Base-by-base conservation (phyloP, 2,329 filamentous ascomycete species). In the Chalaropsis ovoidea region DNA sequence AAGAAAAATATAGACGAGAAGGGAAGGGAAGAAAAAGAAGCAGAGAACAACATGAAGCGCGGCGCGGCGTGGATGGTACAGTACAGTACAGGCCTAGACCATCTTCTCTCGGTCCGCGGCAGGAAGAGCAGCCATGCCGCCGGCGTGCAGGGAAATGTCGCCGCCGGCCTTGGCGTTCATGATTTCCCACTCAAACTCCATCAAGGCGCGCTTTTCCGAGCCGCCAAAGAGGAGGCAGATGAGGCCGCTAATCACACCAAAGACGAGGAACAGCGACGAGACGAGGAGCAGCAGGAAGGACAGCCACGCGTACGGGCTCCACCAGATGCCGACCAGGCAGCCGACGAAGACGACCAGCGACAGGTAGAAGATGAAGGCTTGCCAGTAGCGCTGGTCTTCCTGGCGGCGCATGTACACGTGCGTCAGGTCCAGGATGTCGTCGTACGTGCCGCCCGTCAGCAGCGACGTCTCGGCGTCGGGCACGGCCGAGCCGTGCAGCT, bases 131-230 rank as follows among this genome's bases (percentile, higher is more conserved):
- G 43, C 24, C 43, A 42, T 45, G 17, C 56, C 66, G 17, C 66
- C 67, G 56, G 49, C 60, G 31, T 65, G 61, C 3, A 65, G 42
- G 7, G 64, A 61, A 27, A 69, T 65, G 31, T 69, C 66, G 17
- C 66, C 66, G 8, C 67, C 71, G 0, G 77, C 76, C 69, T 77
- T 85, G 13, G 87, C 86, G 72, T 88, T 92, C 62, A 78, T 78
- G 31, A 97, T 86, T 75, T 99, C 94, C 88, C 90, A 96, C 73
- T 94, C 85, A 76, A 97, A 97, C 77, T 99, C 94, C 71, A 85
- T 86, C 65, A 99, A 77, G 3, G 88, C 86, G 67, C 90, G 82
- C 67, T 96, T 76, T 77, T 99, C 94, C 68, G 85, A 86, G 11
- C 87, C 86, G 67, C 96, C 87, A 74, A 99, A 99, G 61, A 97